Evolutionary conservation across 2,329 filamentous ascomycete species (phyloP), one percentile per base, ranked within the genome.

Genomic region (Phialocephala sp.): DNA sequence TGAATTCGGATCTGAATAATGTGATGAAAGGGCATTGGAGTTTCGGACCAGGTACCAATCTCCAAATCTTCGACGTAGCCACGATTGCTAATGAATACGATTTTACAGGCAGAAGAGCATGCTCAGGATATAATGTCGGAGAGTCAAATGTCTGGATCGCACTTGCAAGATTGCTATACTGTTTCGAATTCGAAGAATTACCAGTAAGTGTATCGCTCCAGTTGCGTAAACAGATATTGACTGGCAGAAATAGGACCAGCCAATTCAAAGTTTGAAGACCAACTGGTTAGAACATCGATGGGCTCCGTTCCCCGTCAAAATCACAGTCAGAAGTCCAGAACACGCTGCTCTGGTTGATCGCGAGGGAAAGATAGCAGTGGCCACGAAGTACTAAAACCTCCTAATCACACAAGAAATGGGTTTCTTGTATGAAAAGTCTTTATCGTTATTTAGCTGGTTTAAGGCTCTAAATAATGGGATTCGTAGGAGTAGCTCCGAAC

Each of bases 1-100:
- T 84, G 41, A 80, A 83, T 63, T 64, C 76, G 18, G 77, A 77
- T 47, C 24, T 68, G 55, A 62, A 71, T 24, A 74, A 77, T 62
- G 54, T 71, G 0, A 43, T 71, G 2, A 74, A 77, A 62, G 75
- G 76, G 4, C 70, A 76, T 24, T 77, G 73, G 74, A 68, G 73
- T 24, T 79, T 79, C 73, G 78, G 78, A 39, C 50, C 68, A 15
- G 68, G 68, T 70, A 60, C 2, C 15, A 8, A 22, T 4, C n/a
- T 24, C 4, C 20, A 20, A n/a, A n/a, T n/a, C n/a, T n/a, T n/a
- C n/a, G n/a, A n/a, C n/a, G n/a, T n/a, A n/a, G n/a, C n/a, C n/a
- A n/a, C n/a, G n/a, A n/a, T n/a, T n/a, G n/a, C n/a, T n/a, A n/a
- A n/a, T n/a, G n/a, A n/a, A 20, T 11, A 24, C 27, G 3, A 6